Conservation (phyloP, 2,329 filamentous ascomycete species). For the Cryphonectria carpinicola region DNA sequence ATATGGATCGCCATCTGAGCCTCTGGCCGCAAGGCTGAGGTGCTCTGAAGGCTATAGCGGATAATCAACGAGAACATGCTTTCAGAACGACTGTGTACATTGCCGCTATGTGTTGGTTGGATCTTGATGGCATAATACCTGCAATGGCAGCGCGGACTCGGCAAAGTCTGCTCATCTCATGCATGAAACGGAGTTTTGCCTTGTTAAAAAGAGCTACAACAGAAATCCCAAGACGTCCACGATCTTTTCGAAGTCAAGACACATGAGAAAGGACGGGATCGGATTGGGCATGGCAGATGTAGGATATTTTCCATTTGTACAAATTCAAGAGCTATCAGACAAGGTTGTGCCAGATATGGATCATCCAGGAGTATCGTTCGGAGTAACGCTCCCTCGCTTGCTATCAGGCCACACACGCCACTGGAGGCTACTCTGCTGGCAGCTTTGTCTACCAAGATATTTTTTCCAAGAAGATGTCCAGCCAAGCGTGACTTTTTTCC, state of each 20-base stretch:
- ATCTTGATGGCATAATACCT: not conserved
- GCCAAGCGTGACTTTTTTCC: too few relatives aligned
- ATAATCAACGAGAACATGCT: not conserved
- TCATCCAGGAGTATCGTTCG: not conserved
- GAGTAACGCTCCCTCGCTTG: not conserved
- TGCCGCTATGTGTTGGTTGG: not conserved
- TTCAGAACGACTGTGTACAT: not conserved
- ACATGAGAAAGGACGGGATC: not conserved
- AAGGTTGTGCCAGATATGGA: not conserved
- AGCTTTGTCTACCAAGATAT: not conserved
- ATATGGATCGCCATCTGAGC: constrained; percentile 75
- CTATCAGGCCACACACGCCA: not conserved
- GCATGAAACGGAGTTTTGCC: constrained; percentile 18
- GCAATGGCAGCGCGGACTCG: not conserved
- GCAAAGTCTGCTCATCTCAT: constrained; percentile 4
- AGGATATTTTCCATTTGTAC: not conserved
- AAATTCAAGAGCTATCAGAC: not conserved
- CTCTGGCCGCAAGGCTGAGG: not conserved
- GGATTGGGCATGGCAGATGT: not conserved
- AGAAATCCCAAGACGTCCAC: not conserved
- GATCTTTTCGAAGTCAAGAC: not conserved
- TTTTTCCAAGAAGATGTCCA: not conserved
- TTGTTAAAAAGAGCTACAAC: not conserved
- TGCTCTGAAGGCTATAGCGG: not conserved
- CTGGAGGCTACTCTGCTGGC: not conserved